Evolutionary conservation across 306 rosid species (phyloP).

Genomic region (Carpinus fangiana): DNA sequence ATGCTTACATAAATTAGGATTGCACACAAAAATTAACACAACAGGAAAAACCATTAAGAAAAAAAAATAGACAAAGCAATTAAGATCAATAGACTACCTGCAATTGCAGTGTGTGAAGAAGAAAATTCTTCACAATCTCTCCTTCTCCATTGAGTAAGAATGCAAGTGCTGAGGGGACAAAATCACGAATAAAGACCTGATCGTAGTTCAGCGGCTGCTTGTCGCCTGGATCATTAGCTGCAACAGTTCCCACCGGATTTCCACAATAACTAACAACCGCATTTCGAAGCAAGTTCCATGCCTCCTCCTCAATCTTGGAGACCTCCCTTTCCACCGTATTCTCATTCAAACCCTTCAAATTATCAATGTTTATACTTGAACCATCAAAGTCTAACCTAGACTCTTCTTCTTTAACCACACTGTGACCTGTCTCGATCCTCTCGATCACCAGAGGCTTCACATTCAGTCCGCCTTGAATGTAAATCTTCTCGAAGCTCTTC

Average conservation of each 20-base stretch:
- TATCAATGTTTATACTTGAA: slow-evolving; percentile 41
- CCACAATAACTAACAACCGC: slow-evolving; percentile 77
- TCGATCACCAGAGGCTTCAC: slow-evolving; percentile 59
- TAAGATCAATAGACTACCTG: slow-evolving; percentile 53
- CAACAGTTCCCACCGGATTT: slow-evolving; percentile 83
- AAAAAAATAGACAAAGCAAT: slow-evolving; percentile 2
- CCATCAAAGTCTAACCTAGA: slow-evolving; percentile 29
- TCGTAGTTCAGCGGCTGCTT: slow-evolving; percentile 77
- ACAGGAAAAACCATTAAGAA: slow-evolving; percentile 6
- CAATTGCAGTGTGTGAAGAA: slow-evolving; percentile 82
- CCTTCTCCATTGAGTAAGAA: slow-evolving; percentile 85
- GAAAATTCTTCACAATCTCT: slow-evolving; percentile 84
- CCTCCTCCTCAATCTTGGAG: slow-evolving; percentile 66
- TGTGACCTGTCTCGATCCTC: slow-evolving; percentile 39
- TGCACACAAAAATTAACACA: background rate
- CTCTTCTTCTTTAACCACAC: slow-evolving; percentile 44
- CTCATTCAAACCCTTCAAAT: slow-evolving; percentile 47
- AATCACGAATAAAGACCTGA: slow-evolving; percentile 90
- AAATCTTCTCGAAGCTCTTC: slow-evolving; percentile 63
- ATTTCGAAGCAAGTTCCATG: slow-evolving; percentile 73
- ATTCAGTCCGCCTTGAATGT: slow-evolving; percentile 68
- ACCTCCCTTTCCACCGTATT: slow-evolving; percentile 49
- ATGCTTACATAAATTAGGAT: background rate
- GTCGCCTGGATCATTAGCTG: slow-evolving; percentile 76
- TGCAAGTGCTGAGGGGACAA: slow-evolving; percentile 83